Conservation (phyloP, 345 rosid species). For the Populus deltoides region DNA sequence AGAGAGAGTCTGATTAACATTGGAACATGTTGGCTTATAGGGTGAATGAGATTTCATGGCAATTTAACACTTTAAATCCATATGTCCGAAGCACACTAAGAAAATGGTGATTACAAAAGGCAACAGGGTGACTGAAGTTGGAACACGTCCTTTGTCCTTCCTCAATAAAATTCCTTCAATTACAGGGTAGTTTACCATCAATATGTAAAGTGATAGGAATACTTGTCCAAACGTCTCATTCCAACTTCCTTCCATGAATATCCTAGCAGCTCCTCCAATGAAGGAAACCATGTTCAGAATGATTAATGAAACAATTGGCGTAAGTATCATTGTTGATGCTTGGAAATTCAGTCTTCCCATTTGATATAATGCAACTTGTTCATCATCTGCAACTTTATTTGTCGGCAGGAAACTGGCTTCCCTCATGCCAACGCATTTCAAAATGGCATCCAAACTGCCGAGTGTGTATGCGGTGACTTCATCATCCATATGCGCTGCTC, state of each 20-base stretch:
- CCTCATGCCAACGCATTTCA: conserved; percentile 14
- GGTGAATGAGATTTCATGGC: background rate
- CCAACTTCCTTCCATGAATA: background rate
- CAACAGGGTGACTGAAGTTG: background rate
- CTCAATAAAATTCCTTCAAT: conserved; percentile 25
- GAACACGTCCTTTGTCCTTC: conserved; percentile 25
- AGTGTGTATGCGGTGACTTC: conserved; percentile 15
- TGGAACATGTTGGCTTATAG: background rate
- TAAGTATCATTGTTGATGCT: conserved; percentile 7
- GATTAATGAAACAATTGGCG: conserved; percentile 19
- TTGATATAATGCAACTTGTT: conserved; percentile 10
- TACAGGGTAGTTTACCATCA: conserved; percentile 22
- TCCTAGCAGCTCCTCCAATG: conserved; percentile 15
- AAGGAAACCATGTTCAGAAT: conserved; percentile 19
- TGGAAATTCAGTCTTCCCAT: conserved; percentile 25
- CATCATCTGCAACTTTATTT: conserved; percentile 18
- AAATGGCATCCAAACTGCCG: conserved; percentile 15
- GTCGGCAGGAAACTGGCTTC: conserved; percentile 21
- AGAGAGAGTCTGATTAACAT: background rate
- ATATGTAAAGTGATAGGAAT: conserved; percentile 22
- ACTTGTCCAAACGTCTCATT: conserved; percentile 21
- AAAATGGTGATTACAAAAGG: background rate
- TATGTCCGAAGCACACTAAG: conserved; percentile 5
- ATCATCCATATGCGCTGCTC: conserved; percentile 21
- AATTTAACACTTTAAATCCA: background rate